Conservation (phyloP, 202 grass and related monocot species). For the Zizania palustris region DNA sequence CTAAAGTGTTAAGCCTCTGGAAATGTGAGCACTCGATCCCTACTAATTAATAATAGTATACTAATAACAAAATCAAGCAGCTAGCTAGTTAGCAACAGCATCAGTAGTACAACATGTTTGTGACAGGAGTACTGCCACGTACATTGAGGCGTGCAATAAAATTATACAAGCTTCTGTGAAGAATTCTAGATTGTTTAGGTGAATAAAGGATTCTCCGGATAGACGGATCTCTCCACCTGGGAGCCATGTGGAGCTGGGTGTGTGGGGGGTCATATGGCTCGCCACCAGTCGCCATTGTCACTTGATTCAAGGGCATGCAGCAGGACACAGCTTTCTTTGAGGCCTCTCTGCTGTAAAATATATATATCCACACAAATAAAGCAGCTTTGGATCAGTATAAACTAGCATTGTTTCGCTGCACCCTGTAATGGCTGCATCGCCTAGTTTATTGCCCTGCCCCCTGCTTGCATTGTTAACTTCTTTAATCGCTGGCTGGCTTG, state of each 20-base stretch:
- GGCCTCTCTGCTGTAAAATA: constrained; percentile 55
- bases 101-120: not conserved
- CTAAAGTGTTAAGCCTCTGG: not conserved
- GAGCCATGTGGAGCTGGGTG: constrained; percentile 54
- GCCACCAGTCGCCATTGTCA: constrained; percentile 36
- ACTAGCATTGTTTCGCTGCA: constrained; percentile 57
- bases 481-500: not conserved
- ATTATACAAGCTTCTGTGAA: not conserved
- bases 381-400: constrained; percentile 53
- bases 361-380: constrained; percentile 49
- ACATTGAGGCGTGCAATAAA: constrained; percentile 25
- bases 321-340: constrained; percentile 45
- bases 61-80: no score
- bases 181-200: constrained; percentile 41
- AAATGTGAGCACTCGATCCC: constrained; percentile 6
- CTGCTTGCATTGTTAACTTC: constrained; percentile 36
- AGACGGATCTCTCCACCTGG: constrained; percentile 51
- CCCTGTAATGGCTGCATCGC: constrained; percentile 77
- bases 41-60: not conserved
- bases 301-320: constrained; percentile 52
- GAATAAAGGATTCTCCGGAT: constrained; percentile 34
- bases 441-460: constrained; percentile 50
- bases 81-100: no score
- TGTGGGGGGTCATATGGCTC: constrained; percentile 33
- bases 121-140: not conserved